Evolutionary conservation across 257 asterid species (phyloP), one percentile per base, ranked within the genome.

Genomic region (Vinca minor): DNA sequence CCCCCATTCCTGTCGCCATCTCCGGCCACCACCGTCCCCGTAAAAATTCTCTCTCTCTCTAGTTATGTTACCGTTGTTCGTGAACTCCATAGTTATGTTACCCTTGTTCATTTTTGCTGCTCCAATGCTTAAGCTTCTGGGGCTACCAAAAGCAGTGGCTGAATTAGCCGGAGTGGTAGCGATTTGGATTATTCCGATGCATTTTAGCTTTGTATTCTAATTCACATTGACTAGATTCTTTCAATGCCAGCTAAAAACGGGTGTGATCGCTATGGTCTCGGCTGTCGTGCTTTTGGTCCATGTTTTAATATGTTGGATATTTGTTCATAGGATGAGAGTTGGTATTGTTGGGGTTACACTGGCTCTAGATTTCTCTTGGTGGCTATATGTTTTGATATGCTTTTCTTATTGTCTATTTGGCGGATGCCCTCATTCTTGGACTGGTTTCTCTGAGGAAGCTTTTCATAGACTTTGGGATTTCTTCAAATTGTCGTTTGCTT

Each of bases 221-320:
- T 81, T 81, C 72, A 74, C 85, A 4, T 59, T 83, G 73, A 78
- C 55, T 70, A 81, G 89, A 68, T 83, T 83, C 80, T 70, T 83
- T 81, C 87, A 83, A 49, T 83, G 89, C 73, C 89, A 83, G 72
- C 74, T 74, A 66, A 83, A 81, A 73, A 81, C 85, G 11, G 66
- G 44, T 23, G 77, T 78, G 14, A 69, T 83, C 32, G 82, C 83
- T 65, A 71, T 81, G 83, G 71, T 77, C 31, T 81, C 82, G 18
- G 87, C 72, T 44, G 82, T 64, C 10, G 76, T 72, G 57, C 77
- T 84, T 63, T 54, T 48, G 44, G 42, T 81, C 34, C 90, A 81
- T 41, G 70, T 73, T 53, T 20, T 84, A 11, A 35, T 77, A 59
- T 76, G 85, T 69, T 81, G 87, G 90, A 53, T 76, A 47, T 79